A percentile compares a stretch with the other conserved stretches of the same genome.
phyloP scores from a whole-genome alignment of 495 filamentous ascomycete genomes.

The Daldinia childiae region DNA sequence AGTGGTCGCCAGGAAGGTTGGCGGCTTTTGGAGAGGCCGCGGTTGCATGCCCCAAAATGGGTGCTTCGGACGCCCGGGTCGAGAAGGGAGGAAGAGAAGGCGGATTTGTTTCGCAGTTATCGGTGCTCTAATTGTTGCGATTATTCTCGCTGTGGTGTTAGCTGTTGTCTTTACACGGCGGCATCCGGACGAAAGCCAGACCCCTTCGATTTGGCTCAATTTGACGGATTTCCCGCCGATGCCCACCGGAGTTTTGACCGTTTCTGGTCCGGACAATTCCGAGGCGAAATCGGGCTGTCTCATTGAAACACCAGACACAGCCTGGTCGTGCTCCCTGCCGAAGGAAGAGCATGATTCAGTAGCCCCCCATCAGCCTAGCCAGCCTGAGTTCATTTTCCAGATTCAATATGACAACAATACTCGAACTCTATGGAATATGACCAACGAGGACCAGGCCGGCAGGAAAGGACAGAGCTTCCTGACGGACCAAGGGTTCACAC shows the following conservation, averaged over 20 bases:
- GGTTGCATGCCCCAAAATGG: slow-evolving; percentile 66
- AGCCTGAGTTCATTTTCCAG: slow-evolving; percentile 81
- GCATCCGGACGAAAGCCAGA: slow-evolving; percentile 42
- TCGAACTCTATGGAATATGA: slow-evolving; percentile 55
- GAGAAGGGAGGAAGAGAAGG: slow-evolving; percentile 70
- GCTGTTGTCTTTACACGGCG: slow-evolving; percentile 68
- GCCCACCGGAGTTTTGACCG: slow-evolving; percentile 80
- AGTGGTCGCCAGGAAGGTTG: slow-evolving; percentile 60
- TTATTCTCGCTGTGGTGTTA: slow-evolving; percentile 68
- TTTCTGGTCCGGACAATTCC: slow-evolving; percentile 71
- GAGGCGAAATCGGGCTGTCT: slow-evolving; percentile 67
- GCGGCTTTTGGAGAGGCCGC: slow-evolving; percentile 68
- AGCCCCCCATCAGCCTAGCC: slow-evolving; percentile 66
- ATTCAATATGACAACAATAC: slow-evolving; percentile 82
- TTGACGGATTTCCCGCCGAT: slow-evolving; percentile 87
- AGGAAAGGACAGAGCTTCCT: slow-evolving; percentile 24
- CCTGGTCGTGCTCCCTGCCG: slow-evolving; percentile 87
- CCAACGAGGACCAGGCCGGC: slow-evolving; percentile 30
- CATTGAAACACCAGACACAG: slow-evolving; percentile 62
- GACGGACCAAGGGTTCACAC: slow-evolving; percentile 53
- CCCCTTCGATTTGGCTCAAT: slow-evolving; percentile 72
- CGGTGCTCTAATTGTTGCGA: slow-evolving; percentile 63
- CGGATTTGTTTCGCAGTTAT: slow-evolving; percentile 67
- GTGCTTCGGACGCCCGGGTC: slow-evolving; percentile 68
- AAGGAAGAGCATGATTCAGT: slow-evolving; percentile 73